Evolutionary conservation across 1,139 yeast species (phyloP).

Genomic region (Hyphopichia fennica): DNA sequence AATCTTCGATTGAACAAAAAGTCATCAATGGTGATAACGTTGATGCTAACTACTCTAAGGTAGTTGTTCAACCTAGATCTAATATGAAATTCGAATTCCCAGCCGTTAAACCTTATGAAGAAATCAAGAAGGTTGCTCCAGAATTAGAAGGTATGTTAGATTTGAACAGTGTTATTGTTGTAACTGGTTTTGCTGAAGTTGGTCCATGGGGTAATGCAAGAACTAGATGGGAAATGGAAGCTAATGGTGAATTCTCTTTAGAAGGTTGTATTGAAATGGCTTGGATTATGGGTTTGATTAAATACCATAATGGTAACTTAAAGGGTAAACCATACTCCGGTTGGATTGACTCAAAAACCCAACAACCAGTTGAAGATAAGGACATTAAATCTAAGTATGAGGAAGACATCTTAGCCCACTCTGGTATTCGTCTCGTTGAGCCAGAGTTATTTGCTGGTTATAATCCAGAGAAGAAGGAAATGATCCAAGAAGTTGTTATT

Average conservation of each 20-base stretch:
- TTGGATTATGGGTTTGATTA: conserved; percentile 98
- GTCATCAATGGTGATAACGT: conserved; percentile 88
- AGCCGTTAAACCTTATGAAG: conserved; percentile 70
- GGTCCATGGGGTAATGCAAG: conserved; percentile 99
- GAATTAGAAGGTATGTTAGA: conserved; percentile 90
- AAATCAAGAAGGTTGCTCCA: conserved; percentile 68
- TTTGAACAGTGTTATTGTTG: conserved; percentile 86
- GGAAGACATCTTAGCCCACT: conserved; percentile 79
- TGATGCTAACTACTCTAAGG: conserved; percentile 80
- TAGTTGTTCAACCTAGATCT: conserved; percentile 84
- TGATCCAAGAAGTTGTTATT: conserved; percentile 92
- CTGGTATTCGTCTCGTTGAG: conserved; percentile 96
- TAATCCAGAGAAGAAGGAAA: conserved; percentile 88
- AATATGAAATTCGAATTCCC: conserved; percentile 96
- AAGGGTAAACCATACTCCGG: conserved; percentile 90
- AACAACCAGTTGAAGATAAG: conserved; percentile 89
- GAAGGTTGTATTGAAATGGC: conserved; percentile 99
- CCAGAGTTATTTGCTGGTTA: conserved; percentile 93
- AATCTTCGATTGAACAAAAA: conserved; percentile 90
- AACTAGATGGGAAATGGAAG: conserved; percentile 99
- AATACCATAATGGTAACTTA: conserved; percentile 88
- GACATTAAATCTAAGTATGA: conserved; percentile 93
- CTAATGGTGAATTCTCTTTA: conserved; percentile 89
- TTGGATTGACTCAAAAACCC: conserved; percentile 96
- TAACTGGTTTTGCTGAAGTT: conserved; percentile 97